Percentiles rank a stretch among this genome's conserved stretches.
phyloP scores from a whole-genome alignment of 805 yeast species.

The Metschnikowia continentalis region DNA sequence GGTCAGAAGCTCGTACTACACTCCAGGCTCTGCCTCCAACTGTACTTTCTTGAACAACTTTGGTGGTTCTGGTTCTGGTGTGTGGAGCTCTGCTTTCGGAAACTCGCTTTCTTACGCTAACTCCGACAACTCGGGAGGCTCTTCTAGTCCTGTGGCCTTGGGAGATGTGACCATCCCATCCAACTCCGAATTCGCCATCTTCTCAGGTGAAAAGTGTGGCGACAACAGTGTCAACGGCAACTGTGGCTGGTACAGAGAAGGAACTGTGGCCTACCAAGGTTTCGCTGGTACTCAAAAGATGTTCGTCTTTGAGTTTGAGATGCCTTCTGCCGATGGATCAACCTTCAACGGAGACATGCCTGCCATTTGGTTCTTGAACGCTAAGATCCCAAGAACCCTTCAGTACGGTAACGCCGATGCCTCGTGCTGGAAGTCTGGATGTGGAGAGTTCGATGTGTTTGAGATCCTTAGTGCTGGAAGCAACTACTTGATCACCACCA shows the following conservation, averaged over 20 bases:
- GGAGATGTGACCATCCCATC: conserved; percentile 66
- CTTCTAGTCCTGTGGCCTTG: conserved; percentile 65
- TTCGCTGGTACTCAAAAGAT: conserved; percentile 81
- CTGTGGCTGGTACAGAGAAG: conserved; percentile 85
- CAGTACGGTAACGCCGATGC: conserved; percentile 85
- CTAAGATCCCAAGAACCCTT: conserved; percentile 92
- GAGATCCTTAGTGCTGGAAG: conserved; percentile 82
- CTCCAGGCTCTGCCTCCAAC: conserved; percentile 68
- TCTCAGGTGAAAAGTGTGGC: conserved; percentile 63
- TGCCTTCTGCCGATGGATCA: conserved; percentile 63
- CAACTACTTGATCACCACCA: conserved; percentile 57
- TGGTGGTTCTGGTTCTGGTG: conserved; percentile 91
- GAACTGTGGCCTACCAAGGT: conserved; percentile 92
- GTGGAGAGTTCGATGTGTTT: conserved; percentile 96
- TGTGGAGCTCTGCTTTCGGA: conserved; percentile 83
- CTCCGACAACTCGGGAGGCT: conserved; percentile 70
- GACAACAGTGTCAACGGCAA: conserved; percentile 32
- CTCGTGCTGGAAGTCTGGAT: conserved; percentile 96
- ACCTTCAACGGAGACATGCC: conserved; percentile 84
- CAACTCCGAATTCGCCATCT: conserved; percentile 75
- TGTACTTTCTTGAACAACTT: conserved; percentile 77
- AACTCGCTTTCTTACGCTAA: conserved; percentile 85
- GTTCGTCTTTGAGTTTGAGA: conserved; percentile 87
- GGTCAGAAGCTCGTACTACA: conserved; percentile 66
- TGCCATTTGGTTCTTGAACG: conserved; percentile 93